These are phyloP conservation scores for Vaccinium corymbosum DNA, from an alignment of 148 eudicot species.

Conservation along the genomic window DNA sequence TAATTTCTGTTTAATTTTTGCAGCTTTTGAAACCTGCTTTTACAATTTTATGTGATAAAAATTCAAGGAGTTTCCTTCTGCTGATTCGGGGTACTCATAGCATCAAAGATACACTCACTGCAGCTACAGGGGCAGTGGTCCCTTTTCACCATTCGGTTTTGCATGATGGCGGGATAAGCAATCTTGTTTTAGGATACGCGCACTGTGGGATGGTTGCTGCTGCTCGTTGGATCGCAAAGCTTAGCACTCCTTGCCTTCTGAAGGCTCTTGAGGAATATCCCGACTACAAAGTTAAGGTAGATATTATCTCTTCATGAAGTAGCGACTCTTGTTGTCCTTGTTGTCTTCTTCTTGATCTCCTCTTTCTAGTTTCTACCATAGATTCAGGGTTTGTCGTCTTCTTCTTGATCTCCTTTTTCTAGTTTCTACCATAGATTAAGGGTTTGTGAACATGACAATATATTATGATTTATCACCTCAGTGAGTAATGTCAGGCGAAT, in stretches of 20 bases:
- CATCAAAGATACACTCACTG: conserved; percentile 91
- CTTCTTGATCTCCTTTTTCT: not conserved
- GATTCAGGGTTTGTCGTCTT: not conserved
- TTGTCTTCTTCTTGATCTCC: not conserved
- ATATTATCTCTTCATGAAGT: not conserved
- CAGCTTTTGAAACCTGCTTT: conserved; percentile 98
- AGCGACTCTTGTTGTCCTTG: not conserved
- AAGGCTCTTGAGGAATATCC: conserved; percentile 70
- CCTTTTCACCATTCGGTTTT: conserved; percentile 96
- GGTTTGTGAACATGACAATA: not conserved
- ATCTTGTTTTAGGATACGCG: conserved; percentile 87
- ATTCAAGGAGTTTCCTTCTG: conserved; percentile 69
- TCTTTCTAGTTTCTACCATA: not conserved
- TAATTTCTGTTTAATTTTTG: conserved; percentile 14
- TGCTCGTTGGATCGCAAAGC: conserved; percentile 96
- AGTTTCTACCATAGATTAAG: not conserved
- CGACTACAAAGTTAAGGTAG: conserved; percentile 64
- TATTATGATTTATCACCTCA: not conserved
- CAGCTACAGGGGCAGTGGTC: conserved; percentile 90
- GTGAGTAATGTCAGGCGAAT: not conserved
- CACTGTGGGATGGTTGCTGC: conserved; percentile 99
- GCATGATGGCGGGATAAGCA: conserved; percentile 87
- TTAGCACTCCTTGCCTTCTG: conserved; percentile 65
- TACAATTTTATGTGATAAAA: conserved; percentile 71
- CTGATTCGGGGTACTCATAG: conserved; percentile 97